phyloP scores from a whole-genome alignment of 495 filamentous ascomycete genomes.

The Immersiella caudata region DNA sequence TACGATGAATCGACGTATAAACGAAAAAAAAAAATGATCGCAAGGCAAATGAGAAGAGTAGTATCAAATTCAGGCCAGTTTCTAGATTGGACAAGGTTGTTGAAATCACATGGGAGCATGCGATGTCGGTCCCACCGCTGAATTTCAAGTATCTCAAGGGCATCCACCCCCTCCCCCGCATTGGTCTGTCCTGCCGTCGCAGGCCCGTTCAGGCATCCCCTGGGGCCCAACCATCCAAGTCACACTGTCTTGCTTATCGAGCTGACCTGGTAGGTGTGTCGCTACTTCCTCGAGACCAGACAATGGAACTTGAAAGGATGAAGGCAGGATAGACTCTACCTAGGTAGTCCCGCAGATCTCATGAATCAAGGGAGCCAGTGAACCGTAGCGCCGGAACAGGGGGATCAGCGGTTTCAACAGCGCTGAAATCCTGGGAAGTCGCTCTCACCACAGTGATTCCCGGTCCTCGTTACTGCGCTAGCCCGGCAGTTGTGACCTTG shows the following conservation, averaged over 20 bases:
- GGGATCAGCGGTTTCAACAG: constrained; percentile 4
- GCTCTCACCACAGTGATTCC: constrained; percentile 1
- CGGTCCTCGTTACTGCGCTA: background rate
- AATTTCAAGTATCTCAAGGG: background rate
- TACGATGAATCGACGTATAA: no score
- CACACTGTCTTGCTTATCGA: background rate
- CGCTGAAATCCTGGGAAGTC: background rate
- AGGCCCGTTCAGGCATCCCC: background rate
- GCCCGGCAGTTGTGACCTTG: constrained; percentile 6
- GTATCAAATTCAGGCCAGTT: no score
- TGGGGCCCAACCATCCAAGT: no score
- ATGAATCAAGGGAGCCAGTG: background rate
- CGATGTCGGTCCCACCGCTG: constrained; percentile 11
- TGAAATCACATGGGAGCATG: constrained; percentile 3
- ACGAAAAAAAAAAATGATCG: no score
- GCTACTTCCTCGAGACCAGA: no score
- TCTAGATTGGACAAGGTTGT: no score
- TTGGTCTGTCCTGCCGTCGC: background rate
- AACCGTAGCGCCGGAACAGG: constrained; percentile 3
- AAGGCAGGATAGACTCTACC: no score
- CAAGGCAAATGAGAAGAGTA: no score
- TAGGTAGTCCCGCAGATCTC: no score
- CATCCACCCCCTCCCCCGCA: constrained; percentile 9
- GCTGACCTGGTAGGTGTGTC: background rate
- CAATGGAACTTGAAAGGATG: no score